Evolutionary conservation across 2,329 filamentous ascomycete species (phyloP).

Genomic region (Xylaria sp.): DNA sequence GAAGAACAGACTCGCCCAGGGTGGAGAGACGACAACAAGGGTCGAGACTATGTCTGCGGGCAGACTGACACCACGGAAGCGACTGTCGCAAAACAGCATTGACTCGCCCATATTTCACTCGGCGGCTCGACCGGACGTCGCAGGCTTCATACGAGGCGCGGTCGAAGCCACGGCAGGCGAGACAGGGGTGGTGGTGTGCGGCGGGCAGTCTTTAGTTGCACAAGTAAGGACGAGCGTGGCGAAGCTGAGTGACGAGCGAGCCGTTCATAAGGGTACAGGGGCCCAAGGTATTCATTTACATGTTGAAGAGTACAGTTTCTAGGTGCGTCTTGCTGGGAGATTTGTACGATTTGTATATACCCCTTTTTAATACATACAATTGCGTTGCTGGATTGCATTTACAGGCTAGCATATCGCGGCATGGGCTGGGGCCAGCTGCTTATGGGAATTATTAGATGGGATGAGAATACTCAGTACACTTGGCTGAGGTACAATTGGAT

Average conservation of each 20-base stretch:
- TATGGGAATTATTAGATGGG: neutral
- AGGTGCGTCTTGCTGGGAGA: conserved; percentile 4
- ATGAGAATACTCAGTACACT: neutral
- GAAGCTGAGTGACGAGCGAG: conserved; percentile 67
- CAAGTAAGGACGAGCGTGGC: conserved; percentile 66
- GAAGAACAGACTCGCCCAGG: conserved; percentile 37
- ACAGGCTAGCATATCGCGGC: neutral
- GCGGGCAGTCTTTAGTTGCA: conserved; percentile 65
- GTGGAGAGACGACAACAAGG: conserved; percentile 39
- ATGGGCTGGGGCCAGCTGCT: neutral
- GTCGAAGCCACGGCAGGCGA: conserved; percentile 70
- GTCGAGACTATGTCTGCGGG: conserved; percentile 42
- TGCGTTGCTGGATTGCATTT: neutral
- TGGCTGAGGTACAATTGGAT: neutral
- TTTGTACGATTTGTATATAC: conserved; percentile 5
- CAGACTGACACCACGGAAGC: conserved; percentile 34
- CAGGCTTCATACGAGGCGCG: conserved; percentile 61
- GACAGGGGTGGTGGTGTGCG: conserved; percentile 70
- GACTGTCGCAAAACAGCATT: conserved; percentile 44
- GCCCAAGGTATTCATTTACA: conserved; percentile 71
- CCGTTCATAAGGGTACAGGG: conserved; percentile 72
- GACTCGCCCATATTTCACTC: conserved; percentile 60
- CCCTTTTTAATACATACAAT: neutral
- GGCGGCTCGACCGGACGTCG: conserved; percentile 61
- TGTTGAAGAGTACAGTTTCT: conserved; percentile 70